phyloP scores from a whole-genome alignment of 225 moss, liverwort and hornwort genomes.

The Marchantia paleacea region DNA sequence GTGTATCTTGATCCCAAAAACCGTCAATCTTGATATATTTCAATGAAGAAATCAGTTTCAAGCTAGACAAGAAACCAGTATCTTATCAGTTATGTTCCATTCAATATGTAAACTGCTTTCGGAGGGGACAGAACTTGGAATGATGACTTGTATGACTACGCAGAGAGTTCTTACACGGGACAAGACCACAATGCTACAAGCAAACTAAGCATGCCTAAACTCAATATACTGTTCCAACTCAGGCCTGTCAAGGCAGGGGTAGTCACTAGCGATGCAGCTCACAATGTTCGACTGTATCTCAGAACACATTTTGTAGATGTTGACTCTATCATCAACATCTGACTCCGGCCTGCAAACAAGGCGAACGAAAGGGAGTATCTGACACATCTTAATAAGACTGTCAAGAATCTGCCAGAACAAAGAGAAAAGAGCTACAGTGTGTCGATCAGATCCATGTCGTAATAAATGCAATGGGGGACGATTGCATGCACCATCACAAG shows the following conservation, averaged over 20 bases:
- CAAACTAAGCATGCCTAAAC: too few relatives aligned
- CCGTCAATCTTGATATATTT: background rate
- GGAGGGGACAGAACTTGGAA: background rate
- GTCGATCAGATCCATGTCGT: background rate
- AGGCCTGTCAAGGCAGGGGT: background rate
- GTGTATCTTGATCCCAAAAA: background rate
- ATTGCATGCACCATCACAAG: background rate
- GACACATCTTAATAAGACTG: background rate
- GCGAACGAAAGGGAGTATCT: background rate
- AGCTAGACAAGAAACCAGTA: background rate
- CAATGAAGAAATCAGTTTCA: background rate
- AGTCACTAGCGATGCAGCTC: background rate
- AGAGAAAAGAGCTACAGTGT: background rate
- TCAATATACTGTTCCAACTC: background rate
- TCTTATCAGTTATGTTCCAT: background rate
- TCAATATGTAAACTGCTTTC: background rate
- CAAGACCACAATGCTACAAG: too few relatives aligned
- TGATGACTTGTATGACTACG: background rate
- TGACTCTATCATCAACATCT: background rate
- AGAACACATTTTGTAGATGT: background rate
- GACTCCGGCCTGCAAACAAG: background rate
- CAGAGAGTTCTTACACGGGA: background rate
- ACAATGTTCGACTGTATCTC: background rate
- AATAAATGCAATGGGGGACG: background rate
- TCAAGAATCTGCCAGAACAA: background rate